These are phyloP conservation scores for Trypanosoma vivax DNA, from an alignment of 208 protist species.

Conservation along the genomic window DNA sequence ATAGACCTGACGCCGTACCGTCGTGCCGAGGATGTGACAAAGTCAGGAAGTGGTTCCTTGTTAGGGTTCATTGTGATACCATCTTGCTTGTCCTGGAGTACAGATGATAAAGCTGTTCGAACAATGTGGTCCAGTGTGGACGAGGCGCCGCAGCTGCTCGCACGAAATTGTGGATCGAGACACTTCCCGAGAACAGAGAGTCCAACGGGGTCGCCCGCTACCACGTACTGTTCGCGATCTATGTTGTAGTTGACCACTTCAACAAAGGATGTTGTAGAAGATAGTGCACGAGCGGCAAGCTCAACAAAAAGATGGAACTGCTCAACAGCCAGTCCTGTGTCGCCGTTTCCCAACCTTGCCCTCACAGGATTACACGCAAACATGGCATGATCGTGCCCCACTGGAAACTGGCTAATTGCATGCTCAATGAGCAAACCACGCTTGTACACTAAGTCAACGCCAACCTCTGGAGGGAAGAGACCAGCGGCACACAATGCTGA, in stretches of 20 bases:
- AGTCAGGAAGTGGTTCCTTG: conserved; percentile 24
- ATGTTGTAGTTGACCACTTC: conserved; percentile 83
- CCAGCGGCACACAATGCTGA: conserved; percentile 63
- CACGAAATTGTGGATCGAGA: conserved; percentile 83
- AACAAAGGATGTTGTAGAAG: conserved; percentile 72
- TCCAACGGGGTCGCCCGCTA: conserved; percentile 66
- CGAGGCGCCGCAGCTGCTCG: conserved; percentile 26
- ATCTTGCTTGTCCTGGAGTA: conserved; percentile 50
- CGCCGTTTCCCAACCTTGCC: conserved; percentile 39
- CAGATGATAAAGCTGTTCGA: conserved; percentile 34
- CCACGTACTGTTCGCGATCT: conserved; percentile 73
- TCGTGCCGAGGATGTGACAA: conserved; percentile 53
- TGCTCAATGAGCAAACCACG: conserved; percentile 83
- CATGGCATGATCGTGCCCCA: conserved; percentile 44
- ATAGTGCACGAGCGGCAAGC: conserved; percentile 48
- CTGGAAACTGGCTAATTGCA: conserved; percentile 21
- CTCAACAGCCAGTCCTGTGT: conserved; percentile 45
- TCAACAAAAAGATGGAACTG: conserved; percentile 75
- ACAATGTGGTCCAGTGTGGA: conserved; percentile 35
- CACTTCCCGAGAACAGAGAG: conserved; percentile 77
- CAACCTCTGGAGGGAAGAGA: conserved; percentile 64
- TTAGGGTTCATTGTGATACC: conserved; percentile 61
- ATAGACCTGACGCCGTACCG: conserved; percentile 56
- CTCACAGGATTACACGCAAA: conserved; percentile 76
- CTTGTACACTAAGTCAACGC: conserved; percentile 65